Conservation (phyloP, 129 eudicot species). For the Dittrichia graveolens region DNA sequence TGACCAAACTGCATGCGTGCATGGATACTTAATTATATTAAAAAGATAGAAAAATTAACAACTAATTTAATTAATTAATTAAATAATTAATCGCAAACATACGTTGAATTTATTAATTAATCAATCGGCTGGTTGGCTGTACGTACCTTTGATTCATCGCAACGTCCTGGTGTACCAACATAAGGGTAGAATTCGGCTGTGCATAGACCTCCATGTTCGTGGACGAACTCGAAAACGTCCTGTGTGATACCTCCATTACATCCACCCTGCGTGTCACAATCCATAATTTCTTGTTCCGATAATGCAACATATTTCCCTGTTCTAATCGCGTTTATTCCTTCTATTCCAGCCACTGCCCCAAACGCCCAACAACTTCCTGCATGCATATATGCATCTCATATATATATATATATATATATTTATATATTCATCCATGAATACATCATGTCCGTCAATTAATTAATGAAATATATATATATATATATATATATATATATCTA, state of each 20-base stretch:
- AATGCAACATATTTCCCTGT: conserved; percentile 54
- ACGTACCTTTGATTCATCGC: conserved; percentile 54
- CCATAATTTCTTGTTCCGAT: conserved; percentile 79
- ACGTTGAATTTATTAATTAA: conserved; percentile 27
- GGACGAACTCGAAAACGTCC: conserved; percentile 54
- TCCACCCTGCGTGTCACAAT: conserved; percentile 61
- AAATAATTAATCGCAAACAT: not conserved
- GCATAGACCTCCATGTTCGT: conserved; percentile 56
- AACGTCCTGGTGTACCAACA: conserved; percentile 46
- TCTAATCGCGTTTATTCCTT: conserved; percentile 65
- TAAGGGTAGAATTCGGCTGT: conserved; percentile 66
- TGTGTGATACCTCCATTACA: conserved; percentile 79
- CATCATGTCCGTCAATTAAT: too few species aligned
- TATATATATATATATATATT: too few species aligned
- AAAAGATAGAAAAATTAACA: too few species aligned
- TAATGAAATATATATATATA: too few species aligned
- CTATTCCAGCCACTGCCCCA: conserved; percentile 61
- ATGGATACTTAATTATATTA: too few species aligned
- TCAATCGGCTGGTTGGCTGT: too few species aligned
- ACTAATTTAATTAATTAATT: too few species aligned
- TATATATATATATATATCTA: too few species aligned
- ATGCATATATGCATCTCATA: too few species aligned
- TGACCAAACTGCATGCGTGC: conserved; percentile 18
- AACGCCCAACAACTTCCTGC: conserved; percentile 90
- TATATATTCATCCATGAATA: too few species aligned